Base-by-base conservation (phyloP, 805 yeast species). In the Candida cerambycidarum region DNA sequence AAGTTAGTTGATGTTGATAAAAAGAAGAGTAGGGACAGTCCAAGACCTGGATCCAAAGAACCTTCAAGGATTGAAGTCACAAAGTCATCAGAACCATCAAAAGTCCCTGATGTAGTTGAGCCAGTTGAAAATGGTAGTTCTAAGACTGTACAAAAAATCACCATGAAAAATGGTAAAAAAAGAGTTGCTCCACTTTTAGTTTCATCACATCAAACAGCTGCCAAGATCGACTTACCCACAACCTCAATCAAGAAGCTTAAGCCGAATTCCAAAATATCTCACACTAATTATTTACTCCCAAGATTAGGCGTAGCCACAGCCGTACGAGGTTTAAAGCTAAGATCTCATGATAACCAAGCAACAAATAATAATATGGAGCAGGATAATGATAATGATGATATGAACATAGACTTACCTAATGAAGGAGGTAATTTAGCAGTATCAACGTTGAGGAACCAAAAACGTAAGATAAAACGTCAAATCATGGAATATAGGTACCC, bases 81-180 rank as follows among this genome's bases (percentile, higher is more conserved):
- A 5, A 21, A 21, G 8, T 8, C 23, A 21, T 6, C 8, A 6
- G 23, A 21, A 21, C 8, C n/a, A n/a, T n/a, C 5, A 21, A 21
- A 21, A 21, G 23, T 6, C 5, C 5, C 23, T 8, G 8, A 21
- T 6, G 23, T 6, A 21, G 8, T 6, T 6, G 23, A 21, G 8
- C 23, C 23, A 5, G 8, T 6, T 5, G 23, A 21, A 21, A 21
- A 21, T 21, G 23, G 23, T 6, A n/a, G n/a, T n/a, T n/a, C n/a
- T n/a, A 21, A 21, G 8, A 21, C 8, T 6, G 8, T 6, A 6
- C 62, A 59, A 76, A 81, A 63, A 63, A 75, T 82, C 1, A 75
- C 85, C 2, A 73, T 85, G 1, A 85, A 86, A 52, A 82, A 83
- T 29, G 93, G 93, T 3, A 80, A 79, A 54, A 85, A 85, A 52